Evolutionary conservation across 2,329 filamentous ascomycete genomes (phyloP).

Genomic region (Apiospora rasikravindrae): DNA sequence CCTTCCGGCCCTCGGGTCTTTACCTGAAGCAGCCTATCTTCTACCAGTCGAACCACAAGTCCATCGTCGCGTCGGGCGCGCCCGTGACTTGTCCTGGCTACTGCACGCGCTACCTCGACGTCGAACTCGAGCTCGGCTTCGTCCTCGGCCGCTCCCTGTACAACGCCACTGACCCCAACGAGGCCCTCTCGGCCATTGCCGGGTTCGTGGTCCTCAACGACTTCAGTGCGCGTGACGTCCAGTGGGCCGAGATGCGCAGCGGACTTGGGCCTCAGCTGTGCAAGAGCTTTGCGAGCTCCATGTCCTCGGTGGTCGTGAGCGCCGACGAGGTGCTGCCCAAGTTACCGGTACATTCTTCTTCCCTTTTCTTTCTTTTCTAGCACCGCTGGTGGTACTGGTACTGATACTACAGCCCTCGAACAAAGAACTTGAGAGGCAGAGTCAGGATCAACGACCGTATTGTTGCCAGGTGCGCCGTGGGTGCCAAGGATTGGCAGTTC

Average conservation of each 20-base stretch:
- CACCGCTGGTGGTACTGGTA: neutral
- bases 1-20: constrained; percentile 30
- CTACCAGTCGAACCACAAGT: constrained; percentile 37
- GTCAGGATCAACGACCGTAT: constrained; percentile 31
- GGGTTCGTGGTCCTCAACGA: constrained; percentile 37
- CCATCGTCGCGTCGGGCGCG: constrained; percentile 32
- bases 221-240: constrained; percentile 33
- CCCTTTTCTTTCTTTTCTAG: too few relatives aligned
- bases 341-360: neutral
- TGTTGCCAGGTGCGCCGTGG: constrained; percentile 28
- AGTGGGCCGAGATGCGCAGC: constrained; percentile 35
- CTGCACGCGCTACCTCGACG: constrained; percentile 32
- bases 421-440: constrained; percentile 27
- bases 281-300: constrained; percentile 36
- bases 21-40: constrained; percentile 35
- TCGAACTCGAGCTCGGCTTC: constrained; percentile 35
- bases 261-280: constrained; percentile 35
- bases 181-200: constrained; percentile 32
- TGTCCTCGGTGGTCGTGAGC: constrained; percentile 32
- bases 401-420: neutral
- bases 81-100: constrained; percentile 29
- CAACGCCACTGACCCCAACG: constrained; percentile 30
- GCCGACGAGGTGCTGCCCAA: constrained; percentile 31
- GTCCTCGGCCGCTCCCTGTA: constrained; percentile 31
- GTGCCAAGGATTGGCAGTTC: constrained; percentile 30